Conservation (phyloP, 345 rosid species). For the Eucalyptus leucophloia region DNA sequence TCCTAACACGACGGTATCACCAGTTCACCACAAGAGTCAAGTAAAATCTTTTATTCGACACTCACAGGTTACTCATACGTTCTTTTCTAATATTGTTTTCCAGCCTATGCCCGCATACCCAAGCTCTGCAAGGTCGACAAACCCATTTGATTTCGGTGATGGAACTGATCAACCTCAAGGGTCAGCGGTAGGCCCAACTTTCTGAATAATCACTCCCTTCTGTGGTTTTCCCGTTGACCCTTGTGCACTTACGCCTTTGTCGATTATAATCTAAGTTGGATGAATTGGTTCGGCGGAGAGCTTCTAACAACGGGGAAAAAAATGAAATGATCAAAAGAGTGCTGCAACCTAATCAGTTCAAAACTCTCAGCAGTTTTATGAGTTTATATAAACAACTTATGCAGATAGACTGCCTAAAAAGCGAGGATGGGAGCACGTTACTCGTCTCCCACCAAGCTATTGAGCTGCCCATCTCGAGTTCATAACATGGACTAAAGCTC, state of each 20-base stretch:
- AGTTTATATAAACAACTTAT: neutral
- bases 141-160: slow-evolving; percentile 51
- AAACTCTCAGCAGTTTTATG: neutral
- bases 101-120: slow-evolving; percentile 32
- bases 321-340: neutral
- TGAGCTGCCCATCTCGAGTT: neutral
- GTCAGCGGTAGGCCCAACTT: slow-evolving; percentile 15
- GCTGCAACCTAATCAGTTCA: neutral
- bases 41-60: neutral
- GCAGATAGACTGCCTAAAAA: neutral
- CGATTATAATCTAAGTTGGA: neutral
- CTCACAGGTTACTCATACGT: neutral
- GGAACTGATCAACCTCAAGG: slow-evolving; percentile 20
- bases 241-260: rapidly evolving
- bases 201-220: neutral
- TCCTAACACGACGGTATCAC: slow-evolving; percentile 11
- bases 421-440: neutral
- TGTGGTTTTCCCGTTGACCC: neutral
- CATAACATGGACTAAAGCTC: neutral
- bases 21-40: neutral
- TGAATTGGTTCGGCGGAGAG: neutral
- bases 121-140: slow-evolving; percentile 25
- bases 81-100: neutral
- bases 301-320: neutral
- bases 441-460: neutral